Evolutionary conservation across 805 yeast species (phyloP).

Genomic region (Teunomyces barrocoloradensis): DNA sequence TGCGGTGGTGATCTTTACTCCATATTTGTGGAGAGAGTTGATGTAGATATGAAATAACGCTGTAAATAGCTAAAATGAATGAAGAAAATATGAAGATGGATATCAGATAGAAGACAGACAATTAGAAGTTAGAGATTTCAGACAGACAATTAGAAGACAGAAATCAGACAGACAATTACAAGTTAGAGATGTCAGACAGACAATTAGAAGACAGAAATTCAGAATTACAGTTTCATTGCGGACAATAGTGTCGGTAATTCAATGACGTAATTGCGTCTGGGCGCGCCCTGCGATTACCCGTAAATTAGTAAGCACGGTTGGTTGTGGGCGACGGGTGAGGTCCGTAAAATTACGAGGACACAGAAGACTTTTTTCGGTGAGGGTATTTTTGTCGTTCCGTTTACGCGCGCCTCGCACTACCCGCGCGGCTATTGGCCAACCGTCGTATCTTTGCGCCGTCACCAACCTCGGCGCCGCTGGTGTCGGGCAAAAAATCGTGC

Average conservation of each 20-base stretch:
- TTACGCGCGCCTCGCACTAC: not conserved
- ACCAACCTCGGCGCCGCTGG: not conserved
- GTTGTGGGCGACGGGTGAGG: not conserved
- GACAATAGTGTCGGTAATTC: no score
- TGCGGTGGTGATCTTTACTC: slow-evolving; percentile 77
- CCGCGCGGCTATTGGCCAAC: not conserved
- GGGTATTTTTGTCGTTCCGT: not conserved
- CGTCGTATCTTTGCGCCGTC: not conserved
- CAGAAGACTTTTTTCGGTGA: not conserved
- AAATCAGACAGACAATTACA: no score
- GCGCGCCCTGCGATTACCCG: not conserved
- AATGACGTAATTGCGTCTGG: no score
- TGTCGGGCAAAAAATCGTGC: not conserved
- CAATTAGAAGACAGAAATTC: no score
- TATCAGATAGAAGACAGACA: no score
- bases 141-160: no score
- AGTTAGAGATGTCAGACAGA: no score
- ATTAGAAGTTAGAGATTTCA: no score
- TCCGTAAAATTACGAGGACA: not conserved
- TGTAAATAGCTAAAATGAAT: not conserved
- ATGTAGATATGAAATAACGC: not conserved
- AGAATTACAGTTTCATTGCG: no score
- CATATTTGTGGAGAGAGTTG: slow-evolving; percentile 61
- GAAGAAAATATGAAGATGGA: no score
- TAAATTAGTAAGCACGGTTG: not conserved